Base-by-base conservation (phyloP, 768 basidiomycete species). In the Kwoniella bestiolae region DNA sequence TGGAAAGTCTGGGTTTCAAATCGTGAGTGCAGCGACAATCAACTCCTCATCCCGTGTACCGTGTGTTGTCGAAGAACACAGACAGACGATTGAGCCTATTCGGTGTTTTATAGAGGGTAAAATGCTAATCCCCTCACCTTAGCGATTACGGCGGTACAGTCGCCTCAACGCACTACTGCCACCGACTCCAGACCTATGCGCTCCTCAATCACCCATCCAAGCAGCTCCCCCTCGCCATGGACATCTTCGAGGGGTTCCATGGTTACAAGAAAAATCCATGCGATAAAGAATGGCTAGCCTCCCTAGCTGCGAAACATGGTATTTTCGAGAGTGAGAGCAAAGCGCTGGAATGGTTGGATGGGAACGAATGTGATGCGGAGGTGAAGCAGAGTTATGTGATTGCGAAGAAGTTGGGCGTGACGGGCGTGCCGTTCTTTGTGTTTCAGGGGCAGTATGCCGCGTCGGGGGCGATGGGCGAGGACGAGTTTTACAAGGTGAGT, bases 1-100 rank as follows among this genome's bases (percentile, higher is more conserved):
- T 84, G 1, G 82, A 84, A 35, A 85, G 87, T 74, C 85, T 87
- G 60, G 86, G 86, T 1, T 84, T 88, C 56, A 84, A 85, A 35
- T 82, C 88, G 87, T 89, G 79, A 70, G 86, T 81, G 11, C 1
- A 14, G 3, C 38, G 12, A 3, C 38, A 5, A 35, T 12, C 38
- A 16, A 41, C 5, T 38, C 18, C 38, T 41, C 8, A n/a, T n/a
- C n/a, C n/a, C n/a, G n/a, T n/a, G n/a, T n/a, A n/a, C n/a, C n/a
- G n/a, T n/a, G n/a, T n/a, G n/a, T n/a, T n/a, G n/a, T n/a, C n/a
- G n/a, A n/a, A n/a, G n/a, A n/a, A n/a, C n/a, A n/a, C n/a, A n/a
- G n/a, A n/a, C n/a, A n/a, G n/a, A n/a, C n/a, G n/a, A n/a, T n/a
- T n/a, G n/a, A n/a, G n/a, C n/a, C n/a, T n/a, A n/a, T n/a, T n/a